phyloP scores from a whole-genome alignment of 2,329 filamentous ascomycete genomes.

The Ophiostoma angusticollis region DNA sequence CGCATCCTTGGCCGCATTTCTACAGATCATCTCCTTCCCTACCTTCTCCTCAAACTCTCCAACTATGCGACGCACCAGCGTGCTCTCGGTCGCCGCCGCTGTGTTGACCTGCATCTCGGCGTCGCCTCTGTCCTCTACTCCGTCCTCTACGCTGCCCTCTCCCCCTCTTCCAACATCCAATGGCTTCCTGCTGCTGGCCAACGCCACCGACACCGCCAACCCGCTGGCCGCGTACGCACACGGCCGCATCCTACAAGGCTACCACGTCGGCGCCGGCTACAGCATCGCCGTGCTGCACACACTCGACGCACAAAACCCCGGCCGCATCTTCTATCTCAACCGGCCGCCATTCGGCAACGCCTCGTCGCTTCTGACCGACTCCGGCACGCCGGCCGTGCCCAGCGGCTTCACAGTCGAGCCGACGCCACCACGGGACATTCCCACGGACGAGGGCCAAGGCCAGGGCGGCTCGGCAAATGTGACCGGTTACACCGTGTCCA shows the following conservation, averaged over 20 bases:
- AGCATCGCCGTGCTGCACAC: slow-evolving; percentile 25
- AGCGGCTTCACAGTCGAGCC: too few species aligned
- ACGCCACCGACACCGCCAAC: slow-evolving; percentile 1
- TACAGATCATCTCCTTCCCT: too few species aligned
- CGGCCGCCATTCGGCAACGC: slow-evolving; percentile 21
- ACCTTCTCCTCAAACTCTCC: neutral
- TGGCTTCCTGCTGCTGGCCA: slow-evolving; percentile 9
- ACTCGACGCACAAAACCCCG: slow-evolving; percentile 10
- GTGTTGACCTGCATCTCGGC: neutral
- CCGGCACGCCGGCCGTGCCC: too few species aligned
- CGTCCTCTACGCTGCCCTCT: neutral
- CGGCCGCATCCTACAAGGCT: slow-evolving; percentile 9
- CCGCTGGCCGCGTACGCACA: neutral
- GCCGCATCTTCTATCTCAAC: slow-evolving; percentile 36
- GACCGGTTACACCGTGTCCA: too few species aligned
- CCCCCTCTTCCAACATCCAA: neutral
- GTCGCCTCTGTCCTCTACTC: neutral
- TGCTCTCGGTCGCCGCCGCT: neutral
- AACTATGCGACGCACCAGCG: neutral
- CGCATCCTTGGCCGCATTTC: too few species aligned
- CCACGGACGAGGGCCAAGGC: too few species aligned
- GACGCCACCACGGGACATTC: too few species aligned
- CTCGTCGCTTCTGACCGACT: slow-evolving; percentile 27
- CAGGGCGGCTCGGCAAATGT: too few species aligned
- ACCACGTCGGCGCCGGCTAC: slow-evolving; percentile 30